Conservation (phyloP, 2,329 filamentous ascomycete genomes). For the Dothistroma pini region DNA sequence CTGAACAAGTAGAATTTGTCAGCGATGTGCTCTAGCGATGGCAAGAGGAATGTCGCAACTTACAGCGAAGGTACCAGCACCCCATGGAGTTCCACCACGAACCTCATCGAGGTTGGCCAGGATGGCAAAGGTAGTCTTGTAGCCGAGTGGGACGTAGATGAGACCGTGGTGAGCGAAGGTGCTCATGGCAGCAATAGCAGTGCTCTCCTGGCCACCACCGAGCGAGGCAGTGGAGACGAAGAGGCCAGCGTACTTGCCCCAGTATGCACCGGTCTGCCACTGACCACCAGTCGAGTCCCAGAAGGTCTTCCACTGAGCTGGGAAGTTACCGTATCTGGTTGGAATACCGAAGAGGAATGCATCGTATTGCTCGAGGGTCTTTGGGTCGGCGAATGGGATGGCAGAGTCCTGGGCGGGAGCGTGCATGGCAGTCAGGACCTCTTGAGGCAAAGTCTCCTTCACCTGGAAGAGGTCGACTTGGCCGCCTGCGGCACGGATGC, state of each 20-base stretch:
- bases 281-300: constrained; percentile 76
- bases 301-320: constrained; percentile 89
- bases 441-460: constrained; percentile 77
- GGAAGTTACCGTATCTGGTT: constrained; percentile 96
- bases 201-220: constrained; percentile 92
- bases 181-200: constrained; percentile 73
- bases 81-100: constrained; percentile 86
- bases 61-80: constrained; percentile 79
- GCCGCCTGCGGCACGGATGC: constrained; percentile 84
- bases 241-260: constrained; percentile 82
- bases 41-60: neutral
- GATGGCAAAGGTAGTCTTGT: constrained; percentile 70
- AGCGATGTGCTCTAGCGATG: neutral
- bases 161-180: constrained; percentile 92
- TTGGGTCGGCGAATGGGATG: constrained; percentile 58
- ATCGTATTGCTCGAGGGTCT: constrained; percentile 70
- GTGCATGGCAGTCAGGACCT: constrained; percentile 87
- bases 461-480: constrained; percentile 81
- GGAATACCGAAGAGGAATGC: constrained; percentile 82
- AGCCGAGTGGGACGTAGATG: constrained; percentile 93
- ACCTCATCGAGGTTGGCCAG: constrained; percentile 72
- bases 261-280: constrained; percentile 66
- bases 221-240: constrained; percentile 83
- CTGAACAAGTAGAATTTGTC: constrained; percentile 30
- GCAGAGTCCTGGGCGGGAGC: constrained; percentile 70